Evolutionary conservation across 164 flowering plant genomes (phyloP).

Genomic region (Stephania yunnanensis): DNA sequence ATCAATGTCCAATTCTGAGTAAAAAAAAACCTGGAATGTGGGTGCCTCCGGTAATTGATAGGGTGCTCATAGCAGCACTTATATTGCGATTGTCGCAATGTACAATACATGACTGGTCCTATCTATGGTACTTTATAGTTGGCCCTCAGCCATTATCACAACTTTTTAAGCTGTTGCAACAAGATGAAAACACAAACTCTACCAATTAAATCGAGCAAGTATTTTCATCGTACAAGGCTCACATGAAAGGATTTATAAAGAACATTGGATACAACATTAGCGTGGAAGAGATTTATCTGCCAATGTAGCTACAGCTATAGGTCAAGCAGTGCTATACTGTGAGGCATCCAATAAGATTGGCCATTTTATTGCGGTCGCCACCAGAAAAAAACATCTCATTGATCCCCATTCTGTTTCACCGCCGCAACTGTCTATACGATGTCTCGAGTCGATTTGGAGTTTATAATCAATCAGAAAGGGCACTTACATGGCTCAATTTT

Average conservation of each 20-base stretch:
- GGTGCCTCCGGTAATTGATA: too few species aligned
- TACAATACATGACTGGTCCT: too few species aligned
- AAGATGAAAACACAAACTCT: neutral
- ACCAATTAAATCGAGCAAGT: neutral
- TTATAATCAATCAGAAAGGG: conserved; percentile 25
- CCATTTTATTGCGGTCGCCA: neutral
- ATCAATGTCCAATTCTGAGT: too few species aligned
- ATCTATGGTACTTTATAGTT: neutral
- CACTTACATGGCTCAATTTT: conserved; percentile 45
- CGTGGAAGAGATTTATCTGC: neutral
- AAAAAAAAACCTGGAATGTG: too few species aligned
- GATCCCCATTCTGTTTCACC: neutral
- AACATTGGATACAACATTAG: neutral
- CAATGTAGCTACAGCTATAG: neutral
- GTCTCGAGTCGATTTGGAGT: neutral
- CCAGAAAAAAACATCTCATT: neutral
- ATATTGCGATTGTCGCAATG: too few species aligned
- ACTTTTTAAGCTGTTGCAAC: neutral
- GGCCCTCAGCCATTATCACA: neutral
- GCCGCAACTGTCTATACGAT: neutral
- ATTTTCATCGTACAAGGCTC: too few species aligned
- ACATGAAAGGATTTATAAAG: neutral
- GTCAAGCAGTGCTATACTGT: neutral
- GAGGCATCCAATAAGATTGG: neutral
- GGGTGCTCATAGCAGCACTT: too few species aligned